Evolutionary conservation across 2,329 filamentous ascomycete genomes (phyloP).

Genomic region (Proliferodiscus dingleyae): DNA sequence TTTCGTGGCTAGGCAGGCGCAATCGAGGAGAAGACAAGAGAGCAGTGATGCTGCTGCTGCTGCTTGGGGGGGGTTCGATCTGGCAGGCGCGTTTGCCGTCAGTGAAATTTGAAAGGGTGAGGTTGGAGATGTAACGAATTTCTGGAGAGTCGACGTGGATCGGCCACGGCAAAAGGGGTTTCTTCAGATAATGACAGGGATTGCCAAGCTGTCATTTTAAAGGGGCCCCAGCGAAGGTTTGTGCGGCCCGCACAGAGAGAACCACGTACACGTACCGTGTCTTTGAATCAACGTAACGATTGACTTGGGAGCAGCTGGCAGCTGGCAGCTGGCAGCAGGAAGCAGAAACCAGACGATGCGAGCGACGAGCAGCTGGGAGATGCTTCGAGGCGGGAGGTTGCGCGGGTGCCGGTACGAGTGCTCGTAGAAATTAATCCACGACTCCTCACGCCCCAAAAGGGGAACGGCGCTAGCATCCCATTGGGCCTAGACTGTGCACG

Average conservation of each 20-base stretch:
- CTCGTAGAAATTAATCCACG: too few species aligned
- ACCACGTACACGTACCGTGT: conserved; percentile 11
- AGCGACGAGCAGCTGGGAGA: too few species aligned
- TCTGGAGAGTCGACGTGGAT: conserved; percentile 18
- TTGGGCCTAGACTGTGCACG: too few species aligned
- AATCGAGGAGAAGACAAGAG: conserved; percentile 7
- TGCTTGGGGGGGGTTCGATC: conserved; percentile 16
- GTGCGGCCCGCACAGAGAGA: conserved; percentile 3
- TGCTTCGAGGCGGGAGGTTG: too few species aligned
- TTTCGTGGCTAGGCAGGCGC: conserved; percentile 11
- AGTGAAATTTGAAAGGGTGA: conserved; percentile 12
- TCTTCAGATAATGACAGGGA: conserved; percentile 22
- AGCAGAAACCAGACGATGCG: too few species aligned
- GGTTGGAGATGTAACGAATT: conserved; percentile 18
- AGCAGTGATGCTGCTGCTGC: conserved; percentile 3
- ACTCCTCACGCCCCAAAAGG: too few species aligned
- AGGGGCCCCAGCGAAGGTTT: conserved; percentile 11
- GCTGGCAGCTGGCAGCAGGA: not conserved
- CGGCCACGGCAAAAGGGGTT: conserved; percentile 25
- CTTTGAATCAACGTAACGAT: conserved; percentile 8
- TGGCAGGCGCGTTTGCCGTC: conserved; percentile 19
- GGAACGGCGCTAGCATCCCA: too few species aligned
- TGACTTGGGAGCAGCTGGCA: too few species aligned
- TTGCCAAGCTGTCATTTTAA: conserved; percentile 26
- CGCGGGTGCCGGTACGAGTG: too few species aligned